A percentile compares a stretch with the other conserved stretches of the same genome.
These are phyloP conservation scores for Moricandia arvensis DNA, from an alignment of 345 rosid species.

Conservation along the genomic window DNA sequence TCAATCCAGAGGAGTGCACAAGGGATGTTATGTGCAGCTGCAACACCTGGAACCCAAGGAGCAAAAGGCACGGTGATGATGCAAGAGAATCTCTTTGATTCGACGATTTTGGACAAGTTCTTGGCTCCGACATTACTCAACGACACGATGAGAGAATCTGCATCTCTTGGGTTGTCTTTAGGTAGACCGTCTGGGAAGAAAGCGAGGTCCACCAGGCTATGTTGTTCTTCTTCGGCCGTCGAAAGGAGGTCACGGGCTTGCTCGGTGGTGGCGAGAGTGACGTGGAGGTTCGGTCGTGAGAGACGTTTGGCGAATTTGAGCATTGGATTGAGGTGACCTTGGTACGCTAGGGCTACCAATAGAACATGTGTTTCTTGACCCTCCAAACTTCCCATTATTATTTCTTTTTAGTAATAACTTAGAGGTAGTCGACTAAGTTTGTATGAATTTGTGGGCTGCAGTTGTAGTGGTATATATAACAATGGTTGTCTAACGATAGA, in stretches of 20 bases:
- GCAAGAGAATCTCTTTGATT: constrained; percentile 32
- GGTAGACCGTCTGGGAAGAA: constrained; percentile 51
- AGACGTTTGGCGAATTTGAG: constrained; percentile 50
- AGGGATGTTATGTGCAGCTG: constrained; percentile 42
- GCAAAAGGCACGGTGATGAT: constrained; percentile 44
- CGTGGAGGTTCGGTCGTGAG: constrained; percentile 36
- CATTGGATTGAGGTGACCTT: constrained; percentile 35
- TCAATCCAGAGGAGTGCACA: constrained; percentile 60
- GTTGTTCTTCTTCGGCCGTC: background rate
- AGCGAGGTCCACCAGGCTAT: constrained; percentile 27
- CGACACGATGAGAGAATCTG: constrained; percentile 18
- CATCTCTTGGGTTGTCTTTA: constrained; percentile 31
- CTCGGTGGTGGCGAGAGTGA: constrained; percentile 53
- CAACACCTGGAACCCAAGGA: constrained; percentile 53
- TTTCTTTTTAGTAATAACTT: background rate
- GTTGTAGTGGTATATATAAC: background rate
- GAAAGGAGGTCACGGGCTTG: constrained; percentile 39
- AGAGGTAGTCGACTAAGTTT: background rate
- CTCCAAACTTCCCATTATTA: constrained; percentile 27
- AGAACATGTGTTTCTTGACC: constrained; percentile 37
- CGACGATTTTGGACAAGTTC: constrained; percentile 42
- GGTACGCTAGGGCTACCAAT: constrained; percentile 45
- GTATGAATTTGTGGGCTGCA: background rate
- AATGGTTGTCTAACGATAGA: background rate
- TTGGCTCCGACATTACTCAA: constrained; percentile 33